These are phyloP conservation scores for Pyrenophora tritici-repentis DNA, from an alignment of 2,329 filamentous ascomycete species.

Conservation along the genomic window DNA sequence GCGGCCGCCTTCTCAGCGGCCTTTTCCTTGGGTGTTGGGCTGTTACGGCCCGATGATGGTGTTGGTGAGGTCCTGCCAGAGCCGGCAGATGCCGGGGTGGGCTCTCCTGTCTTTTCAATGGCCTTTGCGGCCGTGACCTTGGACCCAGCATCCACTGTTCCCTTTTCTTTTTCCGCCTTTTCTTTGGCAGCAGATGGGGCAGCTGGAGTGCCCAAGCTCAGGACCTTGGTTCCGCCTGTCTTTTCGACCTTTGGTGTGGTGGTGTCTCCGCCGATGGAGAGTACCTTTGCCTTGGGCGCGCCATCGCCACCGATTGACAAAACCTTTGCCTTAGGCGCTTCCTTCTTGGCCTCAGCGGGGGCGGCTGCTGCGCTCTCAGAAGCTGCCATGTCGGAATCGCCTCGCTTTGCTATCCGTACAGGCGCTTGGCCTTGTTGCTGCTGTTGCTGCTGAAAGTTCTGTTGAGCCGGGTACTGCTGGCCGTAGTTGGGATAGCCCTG, in stretches of 20 bases:
- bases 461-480: constrained; percentile 40
- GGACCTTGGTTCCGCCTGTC: constrained; percentile 66
- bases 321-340: constrained; percentile 64
- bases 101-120: constrained; percentile 85
- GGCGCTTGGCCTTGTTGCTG: constrained; percentile 56
- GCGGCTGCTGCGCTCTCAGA: constrained; percentile 52
- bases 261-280: constrained; percentile 63
- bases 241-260: constrained; percentile 60
- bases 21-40: constrained; percentile 69
- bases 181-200: constrained; percentile 57
- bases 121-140: constrained; percentile 89
- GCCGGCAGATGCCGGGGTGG: constrained; percentile 56
- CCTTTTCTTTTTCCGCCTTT: constrained; percentile 51
- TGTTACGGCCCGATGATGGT: constrained; percentile 82
- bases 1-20: constrained; percentile 62
- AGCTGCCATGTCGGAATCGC: constrained; percentile 56
- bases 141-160: constrained; percentile 68
- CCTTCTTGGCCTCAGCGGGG: constrained; percentile 40
- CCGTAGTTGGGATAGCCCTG: constrained; percentile 24
- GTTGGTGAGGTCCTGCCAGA: constrained; percentile 77
- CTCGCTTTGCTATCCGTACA: constrained; percentile 66
- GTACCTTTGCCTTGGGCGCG: constrained; percentile 62
- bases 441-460: constrained; percentile 42
- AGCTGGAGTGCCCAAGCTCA: constrained; percentile 69
- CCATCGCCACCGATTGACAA: constrained; percentile 65